Evolutionary conservation across 768 basidiomycete species (phyloP).

Genomic region (Termitomyces sp.): DNA sequence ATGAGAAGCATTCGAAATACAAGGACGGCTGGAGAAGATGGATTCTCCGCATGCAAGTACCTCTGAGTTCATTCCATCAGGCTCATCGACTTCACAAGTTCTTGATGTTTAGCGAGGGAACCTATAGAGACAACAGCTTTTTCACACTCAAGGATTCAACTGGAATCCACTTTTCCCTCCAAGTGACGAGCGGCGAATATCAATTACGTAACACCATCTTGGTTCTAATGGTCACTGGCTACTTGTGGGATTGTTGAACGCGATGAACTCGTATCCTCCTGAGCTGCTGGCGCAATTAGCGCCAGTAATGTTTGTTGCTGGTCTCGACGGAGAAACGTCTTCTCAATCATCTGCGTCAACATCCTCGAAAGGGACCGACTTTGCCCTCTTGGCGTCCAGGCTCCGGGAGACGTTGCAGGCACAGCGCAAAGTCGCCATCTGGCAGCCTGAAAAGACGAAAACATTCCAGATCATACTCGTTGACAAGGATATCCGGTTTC

Average conservation of each 20-base stretch:
- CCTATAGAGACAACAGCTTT: too few species aligned
- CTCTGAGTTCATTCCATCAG: too few species aligned
- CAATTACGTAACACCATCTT: not conserved
- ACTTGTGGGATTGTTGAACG: not conserved
- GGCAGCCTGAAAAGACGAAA: slow-evolving; percentile 67
- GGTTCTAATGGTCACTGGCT: not conserved
- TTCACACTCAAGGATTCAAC: too few species aligned
- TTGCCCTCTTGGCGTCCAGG: slow-evolving; percentile 49
- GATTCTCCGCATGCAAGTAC: too few species aligned
- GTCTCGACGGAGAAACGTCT: slow-evolving; percentile 45
- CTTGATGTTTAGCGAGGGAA: too few species aligned
- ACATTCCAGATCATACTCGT: slow-evolving; percentile 83
- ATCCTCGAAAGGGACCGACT: slow-evolving; percentile 46
- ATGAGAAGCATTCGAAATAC: too few species aligned
- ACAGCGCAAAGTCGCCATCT: slow-evolving; percentile 61
- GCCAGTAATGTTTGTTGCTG: slow-evolving; percentile 94
- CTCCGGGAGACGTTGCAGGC: slow-evolving; percentile 65
- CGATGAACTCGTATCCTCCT: slow-evolving; percentile 90
- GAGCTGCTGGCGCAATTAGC: slow-evolving; percentile 86
- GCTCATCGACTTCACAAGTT: too few species aligned
- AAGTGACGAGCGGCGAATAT: too few species aligned
- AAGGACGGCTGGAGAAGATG: too few species aligned
- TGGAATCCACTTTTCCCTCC: too few species aligned
- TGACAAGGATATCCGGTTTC: slow-evolving; percentile 79
- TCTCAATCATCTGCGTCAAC: slow-evolving; percentile 16